Conservation (phyloP, 1,284 basidiomycete genomes). For the Flammula alnicola region DNA sequence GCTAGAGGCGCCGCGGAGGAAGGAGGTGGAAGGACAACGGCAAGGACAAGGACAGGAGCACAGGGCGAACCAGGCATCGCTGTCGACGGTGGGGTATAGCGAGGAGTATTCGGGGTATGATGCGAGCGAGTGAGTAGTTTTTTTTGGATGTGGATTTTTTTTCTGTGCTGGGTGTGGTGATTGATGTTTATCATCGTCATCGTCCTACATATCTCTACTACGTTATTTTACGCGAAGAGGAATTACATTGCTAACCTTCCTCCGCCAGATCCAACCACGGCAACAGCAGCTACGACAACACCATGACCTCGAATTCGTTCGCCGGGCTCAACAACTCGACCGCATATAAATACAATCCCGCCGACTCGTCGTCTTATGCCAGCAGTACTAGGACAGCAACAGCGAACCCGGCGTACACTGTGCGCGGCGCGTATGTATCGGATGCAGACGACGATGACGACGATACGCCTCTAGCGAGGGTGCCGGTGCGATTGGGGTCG, state of each 20-base stretch:
- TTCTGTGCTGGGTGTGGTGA: too few relatives aligned
- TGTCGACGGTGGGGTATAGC: conserved; percentile 15
- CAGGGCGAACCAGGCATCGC: conserved; percentile 15
- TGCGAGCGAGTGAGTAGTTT: conserved; percentile 18
- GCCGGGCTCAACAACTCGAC: conserved; percentile 19
- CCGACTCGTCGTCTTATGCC: too few relatives aligned
- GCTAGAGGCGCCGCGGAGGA: neutral
- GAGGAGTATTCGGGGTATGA: conserved; percentile 18
- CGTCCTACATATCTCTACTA: neutral
- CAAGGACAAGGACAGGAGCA: too few relatives aligned
- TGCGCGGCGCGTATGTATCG: conserved; percentile 3
- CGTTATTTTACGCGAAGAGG: neutral
- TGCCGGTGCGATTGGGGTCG: conserved; percentile 14
- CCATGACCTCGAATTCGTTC: conserved; percentile 17
- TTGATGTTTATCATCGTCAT: neutral
- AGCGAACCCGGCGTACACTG: conserved; percentile 7
- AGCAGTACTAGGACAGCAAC: too few relatives aligned
- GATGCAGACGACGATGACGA: conserved; percentile 15
- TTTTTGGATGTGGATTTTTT: neutral
- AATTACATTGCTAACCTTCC: too few relatives aligned
- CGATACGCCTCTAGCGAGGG: conserved; percentile 8
- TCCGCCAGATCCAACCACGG: conserved; percentile 9
- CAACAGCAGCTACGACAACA: conserved; percentile 9
- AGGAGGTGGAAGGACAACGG: too few relatives aligned
- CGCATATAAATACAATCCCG: conserved; percentile 23